Evolutionary conservation across 805 yeast genomes (phyloP), one percentile per base, ranked within the genome.

Genomic region (Zygosaccharomyces gambellarensis): DNA sequence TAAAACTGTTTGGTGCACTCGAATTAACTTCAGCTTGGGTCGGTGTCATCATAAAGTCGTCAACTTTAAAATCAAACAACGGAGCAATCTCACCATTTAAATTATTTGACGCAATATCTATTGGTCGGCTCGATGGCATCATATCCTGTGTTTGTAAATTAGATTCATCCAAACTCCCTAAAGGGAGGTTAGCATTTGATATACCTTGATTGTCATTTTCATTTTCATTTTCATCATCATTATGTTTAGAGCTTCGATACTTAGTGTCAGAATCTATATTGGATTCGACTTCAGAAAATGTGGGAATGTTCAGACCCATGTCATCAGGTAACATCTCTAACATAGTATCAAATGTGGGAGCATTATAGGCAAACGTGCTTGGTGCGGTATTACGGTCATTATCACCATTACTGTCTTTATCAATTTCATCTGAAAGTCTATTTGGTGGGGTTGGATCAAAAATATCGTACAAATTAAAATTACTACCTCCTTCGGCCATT

Each of bases 81-180:
- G 67, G 71, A 11, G 71, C 71, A 45, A 69, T 68, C 49, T 70
- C 74, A 58, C 72, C 72, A 48, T 66, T 67, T 29, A 64, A 68
- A 36, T 58, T 59, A 49, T 68, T 60, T 14, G 45, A 42, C 1
- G 51, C 52, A 40, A 65, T 61, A 45, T 65, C 64, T 5, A 65
- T 58, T 0, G 70, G 69, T 31, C 55, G 54, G 6, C 57, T 40
- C n/a, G 36, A 27, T 6, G 45, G 36, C 29, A 27, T 34, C 14
- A 10, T 44, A 36, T 8, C 31, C 46, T 12, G 45, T 14, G 39
- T 21, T 36, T 21, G 36, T 4, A 42, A 25, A 21, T 30, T 30
- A 38, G 7, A n/a, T 5, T 2, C 43, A 6, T 17, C 17, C 12
- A 44, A 31, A 45, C 31, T 39, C 27, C 34, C 39, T 45, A 46